Base-by-base conservation (phyloP, 768 basidiomycete genomes). In the Auriscalpium orientale region DNA sequence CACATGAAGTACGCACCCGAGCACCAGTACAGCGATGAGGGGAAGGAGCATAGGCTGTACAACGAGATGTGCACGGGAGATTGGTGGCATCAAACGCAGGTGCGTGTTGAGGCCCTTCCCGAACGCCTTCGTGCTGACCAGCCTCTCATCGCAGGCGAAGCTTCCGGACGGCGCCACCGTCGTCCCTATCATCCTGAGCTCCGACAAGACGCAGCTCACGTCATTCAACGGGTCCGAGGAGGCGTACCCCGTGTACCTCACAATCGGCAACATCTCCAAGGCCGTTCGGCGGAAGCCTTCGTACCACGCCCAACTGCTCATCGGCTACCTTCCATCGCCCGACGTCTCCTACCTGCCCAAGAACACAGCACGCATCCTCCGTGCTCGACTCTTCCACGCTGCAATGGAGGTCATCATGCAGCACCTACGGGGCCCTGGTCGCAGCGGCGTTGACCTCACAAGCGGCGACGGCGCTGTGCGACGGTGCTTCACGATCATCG, bases 161-260 rank as follows among this genome's bases (percentile, higher is more conserved):
- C 37, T 28, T 13, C 20, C 9, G 3, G 47, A 49, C 0, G 61
- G 65, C 13, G 46, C 61, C 0, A 64, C 60, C 2, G 47, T 65
- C 10, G 48, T 66, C 1, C 59, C 62, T 0, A 51, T 64, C 28
- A 60, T 65, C n/a, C 28, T 62, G 2, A 49, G 53, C 6, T 62
- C 60, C 0, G 57, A 67, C 46, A 67, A 67, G 49, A 65, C 62
- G 0, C 53, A 61, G 40, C 55, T 64, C 35, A 57, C 62, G 2
- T 50, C 50, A 46, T 64, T 65, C 54, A 49, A 49, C 8, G 65
- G 65, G 1, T 47, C 65, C 16, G 46, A 64, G 33, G 16, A 35
- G 7, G 67, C 66, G 15, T 67, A 64, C 49, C 69, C 71, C 3
- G 62, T 72, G 1, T 71, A 71, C 46, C 20, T 70, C 0, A 64